Conservation (phyloP, 805 yeast genomes). For the Saccharomycopsis vini region DNA sequence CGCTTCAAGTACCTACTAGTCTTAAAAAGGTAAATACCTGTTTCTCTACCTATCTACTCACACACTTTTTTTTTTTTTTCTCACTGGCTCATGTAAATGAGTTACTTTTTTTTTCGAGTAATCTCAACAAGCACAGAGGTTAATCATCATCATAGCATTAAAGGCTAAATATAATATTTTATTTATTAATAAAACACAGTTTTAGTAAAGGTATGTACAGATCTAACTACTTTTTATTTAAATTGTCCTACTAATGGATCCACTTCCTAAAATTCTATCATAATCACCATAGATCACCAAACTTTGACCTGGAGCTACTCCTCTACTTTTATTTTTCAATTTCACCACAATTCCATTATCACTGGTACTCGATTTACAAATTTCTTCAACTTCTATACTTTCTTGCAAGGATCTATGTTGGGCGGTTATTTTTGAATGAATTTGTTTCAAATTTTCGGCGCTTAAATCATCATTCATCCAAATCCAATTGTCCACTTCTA, state of each 20-base stretch:
- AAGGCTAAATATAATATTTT: too few relatives aligned
- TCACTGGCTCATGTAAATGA: too few relatives aligned
- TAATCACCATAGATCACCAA: constrained; percentile 60
- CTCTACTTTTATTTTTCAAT: constrained; percentile 44
- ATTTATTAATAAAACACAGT: too few relatives aligned
- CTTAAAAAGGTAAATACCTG: too few relatives aligned
- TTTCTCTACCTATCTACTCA: too few relatives aligned
- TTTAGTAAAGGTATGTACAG: too few relatives aligned
- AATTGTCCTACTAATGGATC: too few relatives aligned
- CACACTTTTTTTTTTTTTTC: too few relatives aligned
- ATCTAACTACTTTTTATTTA: not conserved
- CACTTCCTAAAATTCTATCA: constrained; percentile 59
- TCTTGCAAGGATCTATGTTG: constrained; percentile 72
- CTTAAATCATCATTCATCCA: constrained; percentile 34
- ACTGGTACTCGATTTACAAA: constrained; percentile 7
- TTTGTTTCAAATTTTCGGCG: constrained; percentile 10
- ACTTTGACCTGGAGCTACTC: constrained; percentile 86
- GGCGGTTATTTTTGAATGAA: constrained; percentile 30
- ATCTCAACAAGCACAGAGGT: too few relatives aligned
- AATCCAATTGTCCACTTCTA: constrained; percentile 34
- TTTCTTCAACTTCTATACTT: constrained; percentile 34
- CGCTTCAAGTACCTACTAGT: too few relatives aligned
- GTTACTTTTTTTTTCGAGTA: too few relatives aligned
- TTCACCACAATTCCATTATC: constrained; percentile 25
- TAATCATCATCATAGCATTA: too few relatives aligned